These are phyloP conservation scores for Acmispon strigosus DNA, from an alignment of 306 rosid species.

Conservation along the genomic window DNA sequence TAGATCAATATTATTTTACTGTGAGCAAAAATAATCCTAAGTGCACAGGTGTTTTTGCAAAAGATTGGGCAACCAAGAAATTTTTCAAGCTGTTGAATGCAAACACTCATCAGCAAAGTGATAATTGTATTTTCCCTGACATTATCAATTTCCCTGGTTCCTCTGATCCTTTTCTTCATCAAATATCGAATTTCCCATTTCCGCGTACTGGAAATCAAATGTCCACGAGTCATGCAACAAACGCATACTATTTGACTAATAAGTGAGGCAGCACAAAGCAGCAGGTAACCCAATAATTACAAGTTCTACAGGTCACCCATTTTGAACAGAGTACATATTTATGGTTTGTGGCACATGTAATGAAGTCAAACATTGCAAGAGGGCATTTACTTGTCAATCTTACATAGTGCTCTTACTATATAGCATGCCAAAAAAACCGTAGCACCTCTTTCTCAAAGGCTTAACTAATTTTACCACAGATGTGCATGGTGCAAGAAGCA, in stretches of 20 bases:
- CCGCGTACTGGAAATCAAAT: background rate
- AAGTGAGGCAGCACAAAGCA: background rate
- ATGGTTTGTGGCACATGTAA: background rate
- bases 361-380: background rate
- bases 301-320: background rate
- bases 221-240: background rate
- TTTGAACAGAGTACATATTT: background rate
- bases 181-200: conserved; percentile 5
- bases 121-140: background rate
- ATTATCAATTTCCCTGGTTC: background rate
- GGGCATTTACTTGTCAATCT: background rate
- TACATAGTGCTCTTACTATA: background rate
- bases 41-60: background rate
- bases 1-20: background rate
- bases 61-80: background rate
- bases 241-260: background rate
- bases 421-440: background rate
- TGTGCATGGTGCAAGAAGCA: background rate
- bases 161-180: background rate
- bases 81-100: background rate
- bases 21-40: background rate
- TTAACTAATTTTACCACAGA: background rate
- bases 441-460: background rate
- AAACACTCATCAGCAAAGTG: background rate
- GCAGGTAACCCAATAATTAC: background rate